phyloP scores from a whole-genome alignment of 176 grass and related monocot species.

The Rhynchospora breviuscula region DNA sequence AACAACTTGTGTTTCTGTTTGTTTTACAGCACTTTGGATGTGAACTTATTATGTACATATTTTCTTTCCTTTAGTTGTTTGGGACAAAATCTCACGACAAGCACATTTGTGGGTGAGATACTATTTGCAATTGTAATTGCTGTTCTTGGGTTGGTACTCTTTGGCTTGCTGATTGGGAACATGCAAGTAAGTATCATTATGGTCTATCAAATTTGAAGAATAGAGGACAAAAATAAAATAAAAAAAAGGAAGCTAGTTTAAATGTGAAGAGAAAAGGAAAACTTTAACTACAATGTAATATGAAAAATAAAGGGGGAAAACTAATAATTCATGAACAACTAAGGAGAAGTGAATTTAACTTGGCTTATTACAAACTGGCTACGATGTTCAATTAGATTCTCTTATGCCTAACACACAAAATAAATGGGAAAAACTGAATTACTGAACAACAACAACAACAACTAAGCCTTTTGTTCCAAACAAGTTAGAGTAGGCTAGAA shows the following conservation, averaged over 20 bases:
- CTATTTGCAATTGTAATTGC: constrained; percentile 72
- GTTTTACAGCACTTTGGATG: neutral
- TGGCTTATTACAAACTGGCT: neutral
- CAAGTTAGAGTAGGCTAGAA: no score
- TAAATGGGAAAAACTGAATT: neutral
- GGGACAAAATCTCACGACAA: constrained; percentile 82
- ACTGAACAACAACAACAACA: no score
- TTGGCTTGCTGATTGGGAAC: constrained; percentile 90
- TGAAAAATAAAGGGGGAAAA: neutral
- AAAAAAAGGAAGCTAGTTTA: neutral
- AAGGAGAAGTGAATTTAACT: neutral
- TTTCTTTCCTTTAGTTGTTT: constrained; percentile 45
- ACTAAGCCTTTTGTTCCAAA: no score
- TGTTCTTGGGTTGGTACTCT: constrained; percentile 75
- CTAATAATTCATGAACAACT: neutral
- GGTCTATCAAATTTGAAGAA: neutral
- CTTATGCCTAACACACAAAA: neutral
- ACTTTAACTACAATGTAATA: neutral
- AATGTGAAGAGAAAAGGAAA: neutral
- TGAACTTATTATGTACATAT: neutral
- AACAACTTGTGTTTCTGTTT: neutral
- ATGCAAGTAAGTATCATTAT: constrained; percentile 69
- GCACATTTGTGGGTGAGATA: constrained; percentile 59
- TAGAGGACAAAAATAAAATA: neutral
- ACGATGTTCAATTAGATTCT: neutral